Evolutionary conservation across 164 flowering plant genomes (phyloP).

Genomic region (Magnolia kwangsiensis): DNA sequence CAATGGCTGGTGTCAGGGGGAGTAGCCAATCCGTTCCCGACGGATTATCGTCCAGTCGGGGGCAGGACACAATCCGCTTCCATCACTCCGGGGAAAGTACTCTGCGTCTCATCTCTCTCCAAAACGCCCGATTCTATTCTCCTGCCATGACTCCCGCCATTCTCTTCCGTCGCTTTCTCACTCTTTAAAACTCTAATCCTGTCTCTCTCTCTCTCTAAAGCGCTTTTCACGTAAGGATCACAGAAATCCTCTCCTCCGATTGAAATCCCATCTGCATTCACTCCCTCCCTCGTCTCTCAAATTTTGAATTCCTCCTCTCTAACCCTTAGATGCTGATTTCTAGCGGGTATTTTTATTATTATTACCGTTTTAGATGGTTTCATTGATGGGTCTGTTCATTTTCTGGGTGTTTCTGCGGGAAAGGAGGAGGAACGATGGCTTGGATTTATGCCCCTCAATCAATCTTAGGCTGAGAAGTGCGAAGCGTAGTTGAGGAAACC

Average conservation of each 20-base stretch:
- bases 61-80: no score
- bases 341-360: slow-evolving; percentile 5
- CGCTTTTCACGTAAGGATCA: slow-evolving; percentile 10
- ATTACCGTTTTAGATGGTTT: slow-evolving; percentile 3
- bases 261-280: slow-evolving; percentile 2
- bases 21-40: no score
- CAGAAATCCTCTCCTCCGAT: not conserved
- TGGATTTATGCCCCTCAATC: slow-evolving; percentile 83
- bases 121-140: not conserved
- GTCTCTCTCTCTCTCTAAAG: not conserved
- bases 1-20: no score
- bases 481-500: slow-evolving; percentile 44
- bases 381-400: not conserved
- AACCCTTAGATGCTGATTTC: slow-evolving; percentile 1
- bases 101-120: slow-evolving; percentile 2
- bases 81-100: no score
- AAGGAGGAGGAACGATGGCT: slow-evolving; percentile 20
- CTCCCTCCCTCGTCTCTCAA: not conserved
- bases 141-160: slow-evolving; percentile 26
- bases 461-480: slow-evolving; percentile 64
- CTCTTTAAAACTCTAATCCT: slow-evolving; percentile 30
- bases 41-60: no score
- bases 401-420: not conserved
- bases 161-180: not conserved
- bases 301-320: not conserved